Evolutionary conservation across 208 protist genomes (phyloP), one percentile per base, ranked within the genome.

Genomic region (Leishmania braziliensis): DNA sequence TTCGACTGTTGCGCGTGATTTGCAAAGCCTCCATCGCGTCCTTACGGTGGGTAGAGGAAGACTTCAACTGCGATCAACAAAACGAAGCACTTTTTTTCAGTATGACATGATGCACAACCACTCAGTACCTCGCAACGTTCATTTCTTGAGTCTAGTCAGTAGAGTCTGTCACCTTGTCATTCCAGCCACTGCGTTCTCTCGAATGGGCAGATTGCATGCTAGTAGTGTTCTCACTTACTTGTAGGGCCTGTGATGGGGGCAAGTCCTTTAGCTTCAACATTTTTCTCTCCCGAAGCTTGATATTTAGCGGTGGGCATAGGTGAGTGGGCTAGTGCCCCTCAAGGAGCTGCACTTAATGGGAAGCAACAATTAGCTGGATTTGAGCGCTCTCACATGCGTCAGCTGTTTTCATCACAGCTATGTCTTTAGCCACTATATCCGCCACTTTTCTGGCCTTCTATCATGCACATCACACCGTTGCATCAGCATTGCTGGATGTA

Each of bases 401-500:
- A 51, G 6, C 0, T 54, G 50, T 36, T 46, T 65, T n/a, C 79
- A 39, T 4, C 43, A 73, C 60, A 56, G 77, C 8, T 26, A 54
- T 3, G 39, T 73, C 16, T 77, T 56, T 53, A 78, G 56, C 50
- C 36, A 33, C 23, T 16, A 6, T 9, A 33, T 65, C 8, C 36
- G n/a, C 20, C n/a, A 0, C 4, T 23, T 82, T 6, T n/a, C 18
- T 39, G 62, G 60, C 14, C 72, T 74, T 26, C 29, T 50, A 0
- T 33, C 18, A 14, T 82, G 16, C 51, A 3, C 0, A 8, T 2
- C 12, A 0, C 26, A 63, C 50, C 53, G n/a, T 3, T 29, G 23
- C 33, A 8, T 76, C n/a, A 65, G 60, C 46, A 62, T 82, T 39
- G 60, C 79, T 10, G 29, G 50, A 6, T 70, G 70, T 60, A 36